Base-by-base conservation (phyloP, 2,329 filamentous ascomycete genomes). In the Xylariaceae sp. region DNA sequence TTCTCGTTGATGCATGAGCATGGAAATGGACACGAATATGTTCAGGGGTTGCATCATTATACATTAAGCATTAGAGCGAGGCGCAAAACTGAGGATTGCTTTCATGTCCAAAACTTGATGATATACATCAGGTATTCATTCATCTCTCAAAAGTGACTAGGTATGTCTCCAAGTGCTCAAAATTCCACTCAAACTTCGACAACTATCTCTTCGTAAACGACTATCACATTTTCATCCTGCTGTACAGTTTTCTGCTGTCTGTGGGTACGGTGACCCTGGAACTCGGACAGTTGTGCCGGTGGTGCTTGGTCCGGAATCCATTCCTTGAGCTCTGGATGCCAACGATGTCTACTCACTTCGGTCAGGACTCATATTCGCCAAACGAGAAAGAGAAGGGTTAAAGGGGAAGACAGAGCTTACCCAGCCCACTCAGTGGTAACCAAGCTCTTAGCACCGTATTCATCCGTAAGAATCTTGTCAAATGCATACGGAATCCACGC, bases 401-500 rank as follows among this genome's bases (percentile, higher is more conserved):
- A 45, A 34, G 5, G 19, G 48, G 47, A 57, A 31, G 45, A 42
- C 13, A 43, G 48, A 52, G 75, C 83, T 67, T 69, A 88, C 84
- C 79, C 80, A 63, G 81, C 71, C 71, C 80, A 87, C 48, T 82
- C 73, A 1, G 85, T 87, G 2, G 73, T 72, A 0, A 81, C 78
- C 50, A 89, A 66, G 22, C 82, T 80, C 70, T 78, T 82, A n/a
- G 73, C 68, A 31, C 80, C 76, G 61, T 90, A 90, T 71, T 90
- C 87, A 31, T 82, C 78, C 3, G 75, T 75, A 50, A 90, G 69
- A 28, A 89, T 81, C 63, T 77, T 77, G 60, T 88, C 84, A 57
- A 87, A 88, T 50, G 75, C 77, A 65, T 83, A 87, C 4, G 90
- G 90, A 19, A 94, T 80, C 58, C 78, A 79, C 19, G 87, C 87